Percentiles rank a stretch among this genome's conserved stretches.
Evolutionary conservation across 2,329 filamentous ascomycete genomes (phyloP).

Genomic region (Zelopaecilomyces penicillatus): DNA sequence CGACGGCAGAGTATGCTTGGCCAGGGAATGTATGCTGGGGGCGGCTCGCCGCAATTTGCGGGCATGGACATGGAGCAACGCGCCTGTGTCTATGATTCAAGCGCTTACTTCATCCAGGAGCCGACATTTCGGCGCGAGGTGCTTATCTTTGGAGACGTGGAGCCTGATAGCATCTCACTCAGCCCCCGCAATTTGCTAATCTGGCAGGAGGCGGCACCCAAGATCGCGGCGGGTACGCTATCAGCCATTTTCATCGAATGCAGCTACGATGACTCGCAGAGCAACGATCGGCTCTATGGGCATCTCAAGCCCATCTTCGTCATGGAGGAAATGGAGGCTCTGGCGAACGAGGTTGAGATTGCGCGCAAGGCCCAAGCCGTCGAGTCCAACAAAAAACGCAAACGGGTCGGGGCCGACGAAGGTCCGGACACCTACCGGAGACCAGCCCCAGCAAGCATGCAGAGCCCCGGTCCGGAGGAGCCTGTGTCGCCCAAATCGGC

Average conservation of each 20-base stretch:
- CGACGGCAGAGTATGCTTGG: constrained; percentile 22
- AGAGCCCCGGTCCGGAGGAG: constrained; percentile 26
- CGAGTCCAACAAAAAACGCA: constrained; percentile 54
- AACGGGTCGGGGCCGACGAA: constrained; percentile 35
- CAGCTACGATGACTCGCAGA: constrained; percentile 76
- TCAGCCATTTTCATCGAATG: constrained; percentile 90
- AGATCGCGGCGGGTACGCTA: constrained; percentile 64
- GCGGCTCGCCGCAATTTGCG: constrained; percentile 15
- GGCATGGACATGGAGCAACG: constrained; percentile 31
- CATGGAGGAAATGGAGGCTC: constrained; percentile 63
- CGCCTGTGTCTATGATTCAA: constrained; percentile 73
- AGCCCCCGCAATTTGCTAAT: constrained; percentile 73
- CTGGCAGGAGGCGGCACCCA: constrained; percentile 83
- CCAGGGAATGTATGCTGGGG: constrained; percentile 13
- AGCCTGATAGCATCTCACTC: constrained; percentile 78
- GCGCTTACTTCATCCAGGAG: constrained; percentile 87
- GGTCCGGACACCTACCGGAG: constrained; percentile 12
- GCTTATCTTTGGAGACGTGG: constrained; percentile 90
- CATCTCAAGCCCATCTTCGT: constrained; percentile 81
- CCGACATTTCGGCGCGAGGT: constrained; percentile 63
- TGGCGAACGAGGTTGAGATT: constrained; percentile 64
- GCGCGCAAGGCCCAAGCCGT: constrained; percentile 28
- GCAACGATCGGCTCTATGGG: constrained; percentile 73
- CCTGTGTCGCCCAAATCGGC: constrained; percentile 46
- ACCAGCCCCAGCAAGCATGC: constrained; percentile 12